phyloP scores from a whole-genome alignment of 2,329 filamentous ascomycete species.

The Pseudogymnoascus sp. region DNA sequence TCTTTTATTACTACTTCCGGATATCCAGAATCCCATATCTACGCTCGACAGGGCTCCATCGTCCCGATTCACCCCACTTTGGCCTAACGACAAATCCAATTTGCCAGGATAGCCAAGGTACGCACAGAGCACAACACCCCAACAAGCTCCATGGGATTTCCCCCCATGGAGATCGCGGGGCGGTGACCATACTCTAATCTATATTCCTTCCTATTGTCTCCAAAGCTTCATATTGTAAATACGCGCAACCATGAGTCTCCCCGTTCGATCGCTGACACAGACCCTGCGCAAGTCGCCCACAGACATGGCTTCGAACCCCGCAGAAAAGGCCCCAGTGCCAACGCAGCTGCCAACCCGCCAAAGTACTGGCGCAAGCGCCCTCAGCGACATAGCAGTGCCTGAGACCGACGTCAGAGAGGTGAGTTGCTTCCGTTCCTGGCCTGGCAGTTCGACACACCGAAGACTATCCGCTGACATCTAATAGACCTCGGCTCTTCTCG shows the following conservation, averaged over 20 bases:
- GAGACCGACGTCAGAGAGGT: conserved; percentile 24
- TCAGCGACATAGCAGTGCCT: conserved; percentile 23
- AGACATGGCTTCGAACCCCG: not conserved
- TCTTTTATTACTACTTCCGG: not conserved
- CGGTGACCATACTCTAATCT: conserved; percentile 4
- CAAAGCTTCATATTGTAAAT: conserved; percentile 3
- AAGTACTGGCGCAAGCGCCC: conserved; percentile 18
- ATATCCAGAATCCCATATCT: not conserved
- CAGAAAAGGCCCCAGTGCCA: not conserved
- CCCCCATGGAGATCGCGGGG: conserved; percentile 1
- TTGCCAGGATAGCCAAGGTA: conserved; percentile 7
- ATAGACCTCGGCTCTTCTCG: conserved; percentile 72
- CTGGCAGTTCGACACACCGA: not conserved
- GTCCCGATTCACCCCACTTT: not conserved
- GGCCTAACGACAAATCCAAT: not conserved
- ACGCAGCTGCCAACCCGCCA: conserved; percentile 21
- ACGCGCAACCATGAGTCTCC: not conserved
- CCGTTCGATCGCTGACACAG: conserved; percentile 6
- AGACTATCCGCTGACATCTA: not conserved
- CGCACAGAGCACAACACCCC: conserved; percentile 4
- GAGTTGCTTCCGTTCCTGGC: conserved; percentile 13
- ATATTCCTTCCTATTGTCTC: not conserved
- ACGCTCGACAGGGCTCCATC: not conserved
- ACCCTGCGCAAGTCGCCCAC: not conserved
- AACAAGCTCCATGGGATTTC: not conserved